Evolutionary conservation across 2,329 filamentous ascomycete genomes (phyloP).

Genomic region (Cryphonectria naterciae): DNA sequence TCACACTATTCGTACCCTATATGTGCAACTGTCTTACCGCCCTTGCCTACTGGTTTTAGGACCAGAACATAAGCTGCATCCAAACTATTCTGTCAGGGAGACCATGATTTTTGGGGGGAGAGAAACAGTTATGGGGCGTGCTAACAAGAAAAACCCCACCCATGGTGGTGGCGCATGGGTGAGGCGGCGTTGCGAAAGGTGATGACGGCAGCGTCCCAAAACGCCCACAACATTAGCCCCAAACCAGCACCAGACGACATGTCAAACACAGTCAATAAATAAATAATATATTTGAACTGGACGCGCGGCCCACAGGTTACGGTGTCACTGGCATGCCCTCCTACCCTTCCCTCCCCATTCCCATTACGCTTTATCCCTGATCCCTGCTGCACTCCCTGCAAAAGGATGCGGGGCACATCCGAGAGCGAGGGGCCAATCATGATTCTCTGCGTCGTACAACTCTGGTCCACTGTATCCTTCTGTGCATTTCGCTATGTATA

Average conservation of each 20-base stretch:
- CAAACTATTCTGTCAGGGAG: not conserved
- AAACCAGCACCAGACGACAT: slow-evolving; percentile 1
- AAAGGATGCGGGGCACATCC: not conserved
- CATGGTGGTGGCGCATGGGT: not conserved
- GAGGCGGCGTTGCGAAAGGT: not conserved
- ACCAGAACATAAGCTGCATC: not conserved
- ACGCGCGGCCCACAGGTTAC: not conserved
- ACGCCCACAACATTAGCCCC: not conserved
- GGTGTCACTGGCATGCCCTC: not conserved
- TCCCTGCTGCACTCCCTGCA: not conserved
- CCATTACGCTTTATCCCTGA: not conserved
- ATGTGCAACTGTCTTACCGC: not conserved
- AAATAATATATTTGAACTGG: not conserved
- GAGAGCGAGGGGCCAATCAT: not conserved
- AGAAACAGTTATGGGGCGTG: not conserved
- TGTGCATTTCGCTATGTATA: not conserved
- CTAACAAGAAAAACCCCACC: not conserved
- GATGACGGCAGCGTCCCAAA: slow-evolving; percentile 4
- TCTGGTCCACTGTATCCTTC: too few species aligned
- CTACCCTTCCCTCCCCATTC: not conserved
- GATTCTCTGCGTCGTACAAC: too few species aligned
- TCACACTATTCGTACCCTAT: not conserved
- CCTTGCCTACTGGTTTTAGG: not conserved
- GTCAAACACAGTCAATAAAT: not conserved
- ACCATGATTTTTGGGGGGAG: not conserved